Evolutionary conservation across 2,329 filamentous ascomycete genomes (phyloP).

Genomic region (Colletotrichum sublineola): DNA sequence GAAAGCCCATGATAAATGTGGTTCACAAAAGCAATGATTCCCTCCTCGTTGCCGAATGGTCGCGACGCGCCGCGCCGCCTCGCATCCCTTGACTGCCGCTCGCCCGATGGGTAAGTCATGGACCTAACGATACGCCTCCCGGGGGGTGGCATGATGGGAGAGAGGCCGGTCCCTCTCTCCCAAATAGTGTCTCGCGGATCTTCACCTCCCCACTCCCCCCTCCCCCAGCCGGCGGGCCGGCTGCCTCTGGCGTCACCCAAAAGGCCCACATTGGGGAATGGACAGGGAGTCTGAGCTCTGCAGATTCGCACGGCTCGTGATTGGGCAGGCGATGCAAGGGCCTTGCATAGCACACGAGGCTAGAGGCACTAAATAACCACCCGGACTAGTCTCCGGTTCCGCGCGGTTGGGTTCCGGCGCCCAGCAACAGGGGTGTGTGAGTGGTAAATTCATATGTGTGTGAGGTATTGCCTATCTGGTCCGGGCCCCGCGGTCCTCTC

Average conservation of each 20-base stretch:
- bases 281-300: slow-evolving; percentile 25
- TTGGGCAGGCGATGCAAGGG: slow-evolving; percentile 33
- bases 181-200: slow-evolving; percentile 13
- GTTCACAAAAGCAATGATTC: background rate
- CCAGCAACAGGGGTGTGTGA: background rate
- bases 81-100: slow-evolving; percentile 6
- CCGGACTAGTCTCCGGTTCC: slow-evolving; percentile 30
- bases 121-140: slow-evolving; percentile 2
- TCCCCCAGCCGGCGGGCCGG: too few species aligned
- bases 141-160: background rate
- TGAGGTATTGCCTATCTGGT: slow-evolving; percentile 23
- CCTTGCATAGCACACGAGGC: slow-evolving; percentile 4
- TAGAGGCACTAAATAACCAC: background rate
- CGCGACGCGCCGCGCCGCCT: background rate
- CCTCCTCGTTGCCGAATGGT: background rate
- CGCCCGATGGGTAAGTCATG: background rate
- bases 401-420: slow-evolving; percentile 37
- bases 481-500: background rate
- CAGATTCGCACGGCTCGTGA: slow-evolving; percentile 1
- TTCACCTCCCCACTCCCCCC: slow-evolving; percentile 6
- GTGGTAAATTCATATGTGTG: background rate
- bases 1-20: slow-evolving; percentile 8
- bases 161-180: slow-evolving; percentile 1
- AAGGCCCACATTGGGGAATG: slow-evolving; percentile 27
- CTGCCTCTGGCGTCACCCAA: slow-evolving; percentile 13